A percentile compares a stretch with the other conserved stretches of the same genome.
Conservation (phyloP, 2,329 filamentous ascomycete species). For the Fusarium chaquense region DNA sequence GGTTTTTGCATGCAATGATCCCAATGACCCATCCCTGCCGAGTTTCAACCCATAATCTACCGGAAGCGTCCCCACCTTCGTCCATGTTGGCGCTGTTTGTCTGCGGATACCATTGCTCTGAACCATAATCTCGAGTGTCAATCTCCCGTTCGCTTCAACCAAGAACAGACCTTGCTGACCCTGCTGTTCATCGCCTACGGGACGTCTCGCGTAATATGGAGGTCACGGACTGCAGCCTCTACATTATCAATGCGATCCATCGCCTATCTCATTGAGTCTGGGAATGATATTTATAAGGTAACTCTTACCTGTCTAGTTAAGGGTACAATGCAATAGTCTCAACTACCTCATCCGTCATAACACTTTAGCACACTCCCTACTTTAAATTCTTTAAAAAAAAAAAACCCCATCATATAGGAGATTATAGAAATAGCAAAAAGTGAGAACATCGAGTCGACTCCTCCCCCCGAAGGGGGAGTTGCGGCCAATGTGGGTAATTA, state of each 20-base stretch:
- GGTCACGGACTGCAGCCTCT: background rate
- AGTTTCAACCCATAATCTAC: constrained; percentile 19
- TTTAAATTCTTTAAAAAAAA: too few species aligned
- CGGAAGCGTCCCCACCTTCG: constrained; percentile 38
- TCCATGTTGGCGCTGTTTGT: constrained; percentile 28
- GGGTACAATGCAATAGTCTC: too few species aligned
- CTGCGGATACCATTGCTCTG: constrained; percentile 28
- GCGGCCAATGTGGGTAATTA: background rate
- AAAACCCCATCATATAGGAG: too few species aligned
- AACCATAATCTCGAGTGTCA: constrained; percentile 33
- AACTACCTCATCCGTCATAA: too few species aligned
- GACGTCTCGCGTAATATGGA: background rate
- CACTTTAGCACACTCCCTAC: too few species aligned
- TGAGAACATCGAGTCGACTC: constrained; percentile 13
- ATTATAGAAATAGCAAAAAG: background rate
- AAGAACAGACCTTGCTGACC: background rate
- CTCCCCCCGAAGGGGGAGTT: background rate
- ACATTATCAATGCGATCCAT: background rate
- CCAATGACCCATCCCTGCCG: constrained; percentile 24
- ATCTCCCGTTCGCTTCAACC: constrained; percentile 34
- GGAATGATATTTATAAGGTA: background rate
- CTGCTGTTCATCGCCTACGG: background rate
- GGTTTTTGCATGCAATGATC: constrained; percentile 11
- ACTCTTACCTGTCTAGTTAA: too few species aligned
- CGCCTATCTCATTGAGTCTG: background rate